Evolutionary conservation across 257 asterid genomes (phyloP).

Genomic region (Jacaranda mimosifolia): DNA sequence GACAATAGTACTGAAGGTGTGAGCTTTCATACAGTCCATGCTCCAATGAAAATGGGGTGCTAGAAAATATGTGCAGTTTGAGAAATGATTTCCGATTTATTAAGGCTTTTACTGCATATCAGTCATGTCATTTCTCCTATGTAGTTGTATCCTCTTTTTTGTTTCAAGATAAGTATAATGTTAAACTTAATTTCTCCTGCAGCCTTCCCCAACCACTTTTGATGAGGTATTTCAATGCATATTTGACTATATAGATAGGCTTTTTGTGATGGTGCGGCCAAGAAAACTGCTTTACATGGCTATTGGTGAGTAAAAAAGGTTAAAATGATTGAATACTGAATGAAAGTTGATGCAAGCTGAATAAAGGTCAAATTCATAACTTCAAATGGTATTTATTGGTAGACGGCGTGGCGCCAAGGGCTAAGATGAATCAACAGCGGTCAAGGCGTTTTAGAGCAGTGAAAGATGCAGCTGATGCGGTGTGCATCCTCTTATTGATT

Average conservation of each 20-base stretch:
- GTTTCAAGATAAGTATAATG: slow-evolving; percentile 22
- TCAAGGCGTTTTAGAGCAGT: slow-evolving; percentile 98
- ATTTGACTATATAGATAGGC: slow-evolving; percentile 94
- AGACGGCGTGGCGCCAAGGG: slow-evolving; percentile 99
- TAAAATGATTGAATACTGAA: slow-evolving; percentile 13
- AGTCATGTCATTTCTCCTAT: slow-evolving; percentile 6
- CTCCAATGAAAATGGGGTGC: not conserved
- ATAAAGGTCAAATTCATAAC: slow-evolving; percentile 16
- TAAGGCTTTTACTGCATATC: not conserved
- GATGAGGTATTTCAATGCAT: slow-evolving; percentile 95
- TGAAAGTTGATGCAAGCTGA: slow-evolving; percentile 31
- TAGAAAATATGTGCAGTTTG: not conserved
- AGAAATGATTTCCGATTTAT: slow-evolving; percentile 1
- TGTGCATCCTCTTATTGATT: slow-evolving; percentile 43
- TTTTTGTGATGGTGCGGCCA: slow-evolving; percentile 94
- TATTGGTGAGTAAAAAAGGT: slow-evolving; percentile 74
- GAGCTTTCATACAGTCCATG: not conserved
- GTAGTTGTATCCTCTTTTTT: not conserved
- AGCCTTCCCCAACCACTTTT: slow-evolving; percentile 94
- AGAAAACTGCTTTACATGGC: slow-evolving; percentile 94
- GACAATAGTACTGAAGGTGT: not conserved
- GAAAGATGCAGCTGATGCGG: slow-evolving; percentile 95
- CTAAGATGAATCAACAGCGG: slow-evolving; percentile 97
- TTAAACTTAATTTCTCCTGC: slow-evolving; percentile 48
- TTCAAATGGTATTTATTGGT: slow-evolving; percentile 35